These are phyloP conservation scores for Penicillium sp. DNA, from an alignment of 2,329 filamentous ascomycete species.

Conservation along the genomic window DNA sequence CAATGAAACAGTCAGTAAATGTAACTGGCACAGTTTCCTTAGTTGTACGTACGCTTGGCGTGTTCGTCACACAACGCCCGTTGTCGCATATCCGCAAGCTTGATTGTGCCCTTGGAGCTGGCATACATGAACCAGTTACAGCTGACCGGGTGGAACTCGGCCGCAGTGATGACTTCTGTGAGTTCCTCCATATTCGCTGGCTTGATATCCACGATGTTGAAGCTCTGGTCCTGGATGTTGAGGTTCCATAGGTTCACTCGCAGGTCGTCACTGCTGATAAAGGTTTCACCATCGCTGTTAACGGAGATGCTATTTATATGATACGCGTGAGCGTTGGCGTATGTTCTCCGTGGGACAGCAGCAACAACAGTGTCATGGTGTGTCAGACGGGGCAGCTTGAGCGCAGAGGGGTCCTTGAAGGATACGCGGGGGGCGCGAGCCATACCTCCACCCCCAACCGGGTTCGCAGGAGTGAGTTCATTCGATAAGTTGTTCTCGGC, in stretches of 20 bases:
- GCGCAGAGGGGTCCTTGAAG: slow-evolving; percentile 76
- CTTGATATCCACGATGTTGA: slow-evolving; percentile 99
- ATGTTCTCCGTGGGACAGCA: slow-evolving; percentile 90
- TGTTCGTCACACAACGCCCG: slow-evolving; percentile 95
- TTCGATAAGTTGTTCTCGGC: slow-evolving; percentile 98
- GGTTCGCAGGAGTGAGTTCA: slow-evolving; percentile 77
- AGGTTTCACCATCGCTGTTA: slow-evolving; percentile 98
- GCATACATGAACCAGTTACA: slow-evolving; percentile 99
- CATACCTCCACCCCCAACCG: slow-evolving; percentile 71
- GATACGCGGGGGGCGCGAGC: slow-evolving; percentile 68
- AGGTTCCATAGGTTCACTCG: slow-evolving; percentile 99
- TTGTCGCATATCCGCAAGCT: slow-evolving; percentile 96
- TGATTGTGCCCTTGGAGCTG: slow-evolving; percentile 98
- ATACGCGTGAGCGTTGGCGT: slow-evolving; percentile 97
- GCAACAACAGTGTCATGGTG: slow-evolving; percentile 98
- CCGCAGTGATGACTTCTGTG: slow-evolving; percentile 96
- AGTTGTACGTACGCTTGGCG: slow-evolving; percentile 71
- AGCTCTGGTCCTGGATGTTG: slow-evolving; percentile 98
- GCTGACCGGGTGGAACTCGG: slow-evolving; percentile 93
- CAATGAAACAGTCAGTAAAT: slow-evolving; percentile 3
- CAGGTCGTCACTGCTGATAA: slow-evolving; percentile 97
- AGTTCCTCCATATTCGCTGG: slow-evolving; percentile 99
- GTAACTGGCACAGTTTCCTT: slow-evolving; percentile 8
- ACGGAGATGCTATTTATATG: slow-evolving; percentile 99
- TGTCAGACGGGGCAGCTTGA: slow-evolving; percentile 93